Evolutionary conservation across 2,329 filamentous ascomycete species (phyloP), one percentile per base, ranked within the genome.

Genomic region (Fusarium bulbicola): DNA sequence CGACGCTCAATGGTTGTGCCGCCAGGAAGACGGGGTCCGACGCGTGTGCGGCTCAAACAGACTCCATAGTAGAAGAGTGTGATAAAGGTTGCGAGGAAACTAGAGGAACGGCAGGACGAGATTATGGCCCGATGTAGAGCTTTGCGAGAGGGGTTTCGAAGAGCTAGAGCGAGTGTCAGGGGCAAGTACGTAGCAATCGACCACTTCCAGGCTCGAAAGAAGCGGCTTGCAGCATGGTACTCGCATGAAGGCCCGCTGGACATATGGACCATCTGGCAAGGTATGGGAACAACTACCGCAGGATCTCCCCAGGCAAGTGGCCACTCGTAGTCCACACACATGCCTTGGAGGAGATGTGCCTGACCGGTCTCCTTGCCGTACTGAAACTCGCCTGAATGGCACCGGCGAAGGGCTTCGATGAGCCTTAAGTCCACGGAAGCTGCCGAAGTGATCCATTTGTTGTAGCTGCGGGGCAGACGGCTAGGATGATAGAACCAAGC

Each of bases 181-280:
- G 93, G 94, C 3, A 95, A 84, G 78, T 97, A 95, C 24, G 92
- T 94, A 42, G 87, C 87, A 83, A 94, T 90, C 43, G 93, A 90
- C 86, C 93, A 94, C 66, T 85, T 86, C 86, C 93, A 95, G 6
- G 92, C 91, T 59, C 88, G 87, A 59, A 81, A 81, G 80, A 95
- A 93, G 40, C 94, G 89, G 66, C 86, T 87, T 28, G 92, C 67
- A 7, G 92, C 92, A 79, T 97, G 93, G 71, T 86, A 86, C 80
- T 97, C 94, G 81, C 94, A 95, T 63, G 86, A 93, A 4, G 89
- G 86, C 6, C 93, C 92, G 70, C 86, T 87, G 61, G 92, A 92
- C 90, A 94, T 94, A 82, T 97, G 94, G 7, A 96, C 93, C 72
- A 97, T 85, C 80, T 94, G 91, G 82, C 94, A 97, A 3, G 93